Percentiles rank a stretch among this genome's conserved stretches.
Conservation (phyloP, 306 rosid species). For the Carpinus fangiana region DNA sequence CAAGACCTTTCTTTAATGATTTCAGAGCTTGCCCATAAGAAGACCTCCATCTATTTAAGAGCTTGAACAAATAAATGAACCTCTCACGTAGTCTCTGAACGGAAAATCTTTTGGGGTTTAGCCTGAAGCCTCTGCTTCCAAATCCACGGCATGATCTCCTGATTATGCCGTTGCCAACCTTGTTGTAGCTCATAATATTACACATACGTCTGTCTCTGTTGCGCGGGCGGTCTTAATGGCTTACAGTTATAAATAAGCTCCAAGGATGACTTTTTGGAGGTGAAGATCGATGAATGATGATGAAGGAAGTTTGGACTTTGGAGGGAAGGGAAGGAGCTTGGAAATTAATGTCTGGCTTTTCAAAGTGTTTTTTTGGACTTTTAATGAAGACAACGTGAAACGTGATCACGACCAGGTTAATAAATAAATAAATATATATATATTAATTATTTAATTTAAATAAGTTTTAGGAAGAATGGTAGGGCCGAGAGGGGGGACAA, state of each 20-base stretch:
- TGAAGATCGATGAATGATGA: conserved; percentile 28
- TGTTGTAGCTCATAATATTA: conserved; percentile 39
- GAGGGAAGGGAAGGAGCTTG: conserved; percentile 41
- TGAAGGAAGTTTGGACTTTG: conserved; percentile 31
- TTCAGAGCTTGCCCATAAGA: conserved; percentile 45
- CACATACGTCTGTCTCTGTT: conserved; percentile 23
- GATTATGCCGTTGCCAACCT: conserved; percentile 33
- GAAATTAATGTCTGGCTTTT: conserved; percentile 37
- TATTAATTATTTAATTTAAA: not conserved
- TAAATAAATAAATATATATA: not conserved
- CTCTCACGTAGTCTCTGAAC: conserved; percentile 44
- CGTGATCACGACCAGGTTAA: not conserved
- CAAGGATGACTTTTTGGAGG: conserved; percentile 49
- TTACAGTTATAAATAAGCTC: conserved; percentile 27
- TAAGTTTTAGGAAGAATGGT: conserved; percentile 21
- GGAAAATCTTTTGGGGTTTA: conserved; percentile 45
- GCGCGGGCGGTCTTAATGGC: not conserved
- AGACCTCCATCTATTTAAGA: conserved; percentile 39
- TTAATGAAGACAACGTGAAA: not conserved
- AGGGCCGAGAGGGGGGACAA: conserved; percentile 20
- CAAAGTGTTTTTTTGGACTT: conserved; percentile 27
- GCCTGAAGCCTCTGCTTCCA: conserved; percentile 55
- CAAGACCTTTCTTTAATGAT: conserved; percentile 34
- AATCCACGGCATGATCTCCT: conserved; percentile 31
- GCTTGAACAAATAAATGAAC: conserved; percentile 41